A percentile compares a stretch with the other conserved stretches of the same genome.
Evolutionary conservation across 495 filamentous ascomycete species (phyloP).

Genomic region (Oidiodendron maius): DNA sequence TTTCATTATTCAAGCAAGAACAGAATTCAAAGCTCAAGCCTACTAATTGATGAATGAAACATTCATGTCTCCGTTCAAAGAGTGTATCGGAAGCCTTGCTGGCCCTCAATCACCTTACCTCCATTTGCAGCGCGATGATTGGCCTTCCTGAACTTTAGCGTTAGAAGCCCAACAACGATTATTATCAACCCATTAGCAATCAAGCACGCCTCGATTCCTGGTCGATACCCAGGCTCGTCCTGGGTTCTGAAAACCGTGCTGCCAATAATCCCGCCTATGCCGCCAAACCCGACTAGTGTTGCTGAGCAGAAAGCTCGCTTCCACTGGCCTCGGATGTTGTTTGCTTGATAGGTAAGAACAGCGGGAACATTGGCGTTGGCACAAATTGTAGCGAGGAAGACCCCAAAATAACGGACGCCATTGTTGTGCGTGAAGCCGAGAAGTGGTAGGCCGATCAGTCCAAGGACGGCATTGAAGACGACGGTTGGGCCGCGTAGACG

Average conservation of each 20-base stretch:
- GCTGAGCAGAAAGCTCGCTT: constrained; percentile 56
- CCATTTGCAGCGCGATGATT: constrained; percentile 26
- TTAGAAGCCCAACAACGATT: constrained; percentile 23
- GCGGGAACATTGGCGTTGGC: constrained; percentile 50
- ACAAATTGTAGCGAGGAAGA: constrained; percentile 56
- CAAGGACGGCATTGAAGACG: constrained; percentile 40
- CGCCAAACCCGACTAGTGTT: constrained; percentile 47
- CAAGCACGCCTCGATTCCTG: constrained; percentile 42
- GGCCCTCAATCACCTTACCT: constrained; percentile 26
- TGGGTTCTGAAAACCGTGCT: constrained; percentile 49
- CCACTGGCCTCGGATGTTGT: constrained; percentile 54
- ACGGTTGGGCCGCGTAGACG: constrained; percentile 52
- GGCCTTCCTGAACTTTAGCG: constrained; percentile 22
- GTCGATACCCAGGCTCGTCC: constrained; percentile 45
- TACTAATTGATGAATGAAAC: too few relatives aligned
- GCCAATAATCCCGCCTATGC: constrained; percentile 54
- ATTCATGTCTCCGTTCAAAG: too few relatives aligned
- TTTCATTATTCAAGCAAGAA: too few relatives aligned
- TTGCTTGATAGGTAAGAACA: constrained; percentile 45
- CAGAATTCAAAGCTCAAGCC: too few relatives aligned
- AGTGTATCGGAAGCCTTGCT: constrained; percentile 27
- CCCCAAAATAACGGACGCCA: constrained; percentile 55
- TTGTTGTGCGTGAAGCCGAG: constrained; percentile 45
- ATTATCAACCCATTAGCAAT: constrained; percentile 41
- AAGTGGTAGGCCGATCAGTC: constrained; percentile 42